Base-by-base conservation (phyloP, 177 flowering plant species). In the Tripterygium wilfordii region DNA sequence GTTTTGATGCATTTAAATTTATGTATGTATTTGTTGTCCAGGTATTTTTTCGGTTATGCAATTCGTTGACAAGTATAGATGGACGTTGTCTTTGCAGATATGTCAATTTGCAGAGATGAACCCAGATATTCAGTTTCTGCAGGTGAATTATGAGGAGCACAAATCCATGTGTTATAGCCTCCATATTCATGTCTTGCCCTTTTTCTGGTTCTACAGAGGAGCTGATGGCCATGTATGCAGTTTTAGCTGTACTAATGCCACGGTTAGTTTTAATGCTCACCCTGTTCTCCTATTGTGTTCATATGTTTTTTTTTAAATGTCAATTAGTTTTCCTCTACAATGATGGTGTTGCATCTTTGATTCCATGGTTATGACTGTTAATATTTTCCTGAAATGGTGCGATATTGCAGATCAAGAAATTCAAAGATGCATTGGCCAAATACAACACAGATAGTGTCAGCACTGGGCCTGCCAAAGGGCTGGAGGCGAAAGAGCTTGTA, bases 171-270 rank as follows among this genome's bases (percentile, higher is more conserved):
- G 91, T 48, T 76, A 83, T 42, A 74, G 78, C 67, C 82, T 88
- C 19, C 69, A 75, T 36, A 91, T 88, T 15, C 96, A 88, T 64
- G 96, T 88, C 5, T 77, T 88, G 10, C 96, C 91, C 18, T 88
- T 88, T 69, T 88, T 85, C 57, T 71, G 95, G 16, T 88, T 88
- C 41, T 88, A 88, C 60, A 64, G 91, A 70, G 96, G 96, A 6
- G 80, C 91, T 45, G 76, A 79, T 22, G 95, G 96, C 15, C 91
- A 87, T 24, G 51, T 88, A 1, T 88, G 96, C 57, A 85, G 95
- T 71, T 88, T 88, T 45, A 88, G 96, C 62, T 88, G 96, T 55
- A 88, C 91, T 26, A 85, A 81, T 53, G 89, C 96, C 51, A 88
- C 96, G 61, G 96, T 88, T 42, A 63, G 82, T 74, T 23, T 45